phyloP scores from a whole-genome alignment of 1,139 yeast species.

The Pichia terricola region DNA sequence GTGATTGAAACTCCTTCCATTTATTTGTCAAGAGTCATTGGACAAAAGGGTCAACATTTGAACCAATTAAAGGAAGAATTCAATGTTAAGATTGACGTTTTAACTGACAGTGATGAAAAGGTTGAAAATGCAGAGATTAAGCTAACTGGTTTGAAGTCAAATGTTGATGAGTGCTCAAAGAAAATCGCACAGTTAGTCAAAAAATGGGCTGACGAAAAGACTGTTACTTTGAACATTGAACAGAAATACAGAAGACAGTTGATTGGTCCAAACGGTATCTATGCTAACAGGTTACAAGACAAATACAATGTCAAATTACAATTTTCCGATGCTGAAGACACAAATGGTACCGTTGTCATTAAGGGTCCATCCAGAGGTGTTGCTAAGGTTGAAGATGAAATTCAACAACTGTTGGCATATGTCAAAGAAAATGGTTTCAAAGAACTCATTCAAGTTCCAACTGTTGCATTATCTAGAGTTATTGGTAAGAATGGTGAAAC shows the following conservation, averaged over 20 bases:
- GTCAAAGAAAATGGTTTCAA: slow-evolving; percentile 82
- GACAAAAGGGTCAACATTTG: slow-evolving; percentile 75
- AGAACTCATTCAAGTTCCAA: slow-evolving; percentile 55
- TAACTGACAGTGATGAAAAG: slow-evolving; percentile 20
- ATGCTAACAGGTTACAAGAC: slow-evolving; percentile 79
- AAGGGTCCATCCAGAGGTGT: slow-evolving; percentile 93
- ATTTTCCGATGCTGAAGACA: slow-evolving; percentile 47
- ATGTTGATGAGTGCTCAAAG: slow-evolving; percentile 65
- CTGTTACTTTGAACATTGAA: slow-evolving; percentile 60
- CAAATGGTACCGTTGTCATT: slow-evolving; percentile 45
- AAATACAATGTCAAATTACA: slow-evolving; percentile 76
- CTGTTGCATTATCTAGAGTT: slow-evolving; percentile 66
- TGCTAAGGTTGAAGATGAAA: slow-evolving; percentile 75
- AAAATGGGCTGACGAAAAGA: slow-evolving; percentile 75
- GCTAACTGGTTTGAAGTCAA: slow-evolving; percentile 63
- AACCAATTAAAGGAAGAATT: slow-evolving; percentile 65
- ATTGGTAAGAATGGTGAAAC: slow-evolving; percentile 86
- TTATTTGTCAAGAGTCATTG: slow-evolving; percentile 73
- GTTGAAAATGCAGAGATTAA: slow-evolving; percentile 36
- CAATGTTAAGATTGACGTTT: slow-evolving; percentile 69
- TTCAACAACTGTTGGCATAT: slow-evolving; percentile 72
- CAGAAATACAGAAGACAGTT: slow-evolving; percentile 69
- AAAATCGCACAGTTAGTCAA: slow-evolving; percentile 52
- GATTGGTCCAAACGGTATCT: slow-evolving; percentile 77
- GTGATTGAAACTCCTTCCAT: slow-evolving; percentile 55